Conservation (phyloP, 225 moss, liverwort and hornwort genomes). For the Polytrichum formosum region DNA sequence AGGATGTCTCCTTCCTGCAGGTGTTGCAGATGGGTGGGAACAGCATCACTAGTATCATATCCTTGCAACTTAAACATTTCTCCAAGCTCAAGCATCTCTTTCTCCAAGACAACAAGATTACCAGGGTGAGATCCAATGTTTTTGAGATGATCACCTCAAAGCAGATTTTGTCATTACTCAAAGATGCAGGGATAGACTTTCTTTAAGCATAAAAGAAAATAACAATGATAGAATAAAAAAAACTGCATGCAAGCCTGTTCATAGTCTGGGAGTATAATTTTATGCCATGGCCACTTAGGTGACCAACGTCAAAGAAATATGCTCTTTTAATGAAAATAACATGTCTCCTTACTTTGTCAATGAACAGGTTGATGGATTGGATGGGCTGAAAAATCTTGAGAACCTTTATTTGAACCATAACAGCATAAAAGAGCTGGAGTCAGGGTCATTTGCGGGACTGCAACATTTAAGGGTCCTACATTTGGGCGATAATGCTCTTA, state of each 20-base stretch:
- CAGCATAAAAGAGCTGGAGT: slow-evolving; percentile 77
- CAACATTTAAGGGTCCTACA: slow-evolving; percentile 57
- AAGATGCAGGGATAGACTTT: too few species aligned
- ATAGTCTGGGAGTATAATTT: too few species aligned
- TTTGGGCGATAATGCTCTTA: slow-evolving; percentile 74
- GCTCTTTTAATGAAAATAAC: background rate
- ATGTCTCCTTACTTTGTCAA: background rate
- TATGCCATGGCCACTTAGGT: background rate
- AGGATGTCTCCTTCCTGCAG: slow-evolving; percentile 25
- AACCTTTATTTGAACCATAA: slow-evolving; percentile 80
- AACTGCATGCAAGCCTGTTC: too few species aligned
- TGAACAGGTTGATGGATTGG: slow-evolving; percentile 88
- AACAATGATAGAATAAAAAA: too few species aligned
- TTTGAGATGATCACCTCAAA: background rate
- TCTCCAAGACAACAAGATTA: slow-evolving; percentile 79
- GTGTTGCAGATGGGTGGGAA: slow-evolving; percentile 85
- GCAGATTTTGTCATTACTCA: background rate
- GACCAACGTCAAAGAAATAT: background rate
- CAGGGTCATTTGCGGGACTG: slow-evolving; percentile 61
- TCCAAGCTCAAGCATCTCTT: slow-evolving; percentile 69
- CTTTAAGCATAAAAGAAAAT: too few species aligned
- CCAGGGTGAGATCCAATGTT: slow-evolving; percentile 38
- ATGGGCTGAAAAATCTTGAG: slow-evolving; percentile 56
- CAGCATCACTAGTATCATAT: slow-evolving; percentile 65
- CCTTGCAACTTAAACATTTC: slow-evolving; percentile 61